phyloP scores from a whole-genome alignment of 495 filamentous ascomycete species.

The Xylaria curta region DNA sequence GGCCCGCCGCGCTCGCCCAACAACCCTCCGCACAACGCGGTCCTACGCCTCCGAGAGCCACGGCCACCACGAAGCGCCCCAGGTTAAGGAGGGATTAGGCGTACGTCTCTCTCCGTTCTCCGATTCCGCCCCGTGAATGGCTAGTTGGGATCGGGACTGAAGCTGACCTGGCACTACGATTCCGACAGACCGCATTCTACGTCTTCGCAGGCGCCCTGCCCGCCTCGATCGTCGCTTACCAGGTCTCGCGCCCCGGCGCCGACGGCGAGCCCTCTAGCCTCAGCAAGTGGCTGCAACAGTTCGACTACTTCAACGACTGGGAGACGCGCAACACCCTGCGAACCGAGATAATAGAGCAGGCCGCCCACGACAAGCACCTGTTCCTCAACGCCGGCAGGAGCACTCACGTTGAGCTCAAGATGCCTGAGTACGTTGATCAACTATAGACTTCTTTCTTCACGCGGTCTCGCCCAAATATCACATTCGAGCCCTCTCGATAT shows the following conservation, averaged over 20 bases:
- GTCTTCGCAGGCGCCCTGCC: slow-evolving; percentile 44
- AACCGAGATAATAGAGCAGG: slow-evolving; percentile 51
- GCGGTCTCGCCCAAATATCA: neutral
- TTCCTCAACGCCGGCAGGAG: slow-evolving; percentile 42
- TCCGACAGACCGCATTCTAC: slow-evolving; percentile 47
- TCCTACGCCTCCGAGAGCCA: slow-evolving; percentile 54
- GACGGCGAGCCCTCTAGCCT: slow-evolving; percentile 50
- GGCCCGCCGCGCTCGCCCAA: slow-evolving; percentile 45
- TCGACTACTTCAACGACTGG: slow-evolving; percentile 48
- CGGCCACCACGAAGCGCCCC: slow-evolving; percentile 43
- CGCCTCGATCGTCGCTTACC: slow-evolving; percentile 44
- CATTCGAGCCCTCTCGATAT: neutral
- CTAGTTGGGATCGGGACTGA: neutral
- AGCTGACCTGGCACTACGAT: slow-evolving; percentile 24
- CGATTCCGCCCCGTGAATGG: neutral
- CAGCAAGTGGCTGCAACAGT: slow-evolving; percentile 41
- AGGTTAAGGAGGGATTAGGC: slow-evolving; percentile 51
- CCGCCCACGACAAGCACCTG: slow-evolving; percentile 57
- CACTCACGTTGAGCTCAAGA: slow-evolving; percentile 49
- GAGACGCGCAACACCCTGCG: slow-evolving; percentile 50
- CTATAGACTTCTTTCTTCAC: neutral
- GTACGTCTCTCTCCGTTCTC: slow-evolving; percentile 41
- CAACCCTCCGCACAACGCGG: slow-evolving; percentile 41
- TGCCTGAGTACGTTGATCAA: slow-evolving; percentile 53
- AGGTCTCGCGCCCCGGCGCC: slow-evolving; percentile 47